Evolutionary conservation across 805 yeast species (phyloP), one percentile per base, ranked within the genome.

Genomic region (Spencermartinsiella europaea): DNA sequence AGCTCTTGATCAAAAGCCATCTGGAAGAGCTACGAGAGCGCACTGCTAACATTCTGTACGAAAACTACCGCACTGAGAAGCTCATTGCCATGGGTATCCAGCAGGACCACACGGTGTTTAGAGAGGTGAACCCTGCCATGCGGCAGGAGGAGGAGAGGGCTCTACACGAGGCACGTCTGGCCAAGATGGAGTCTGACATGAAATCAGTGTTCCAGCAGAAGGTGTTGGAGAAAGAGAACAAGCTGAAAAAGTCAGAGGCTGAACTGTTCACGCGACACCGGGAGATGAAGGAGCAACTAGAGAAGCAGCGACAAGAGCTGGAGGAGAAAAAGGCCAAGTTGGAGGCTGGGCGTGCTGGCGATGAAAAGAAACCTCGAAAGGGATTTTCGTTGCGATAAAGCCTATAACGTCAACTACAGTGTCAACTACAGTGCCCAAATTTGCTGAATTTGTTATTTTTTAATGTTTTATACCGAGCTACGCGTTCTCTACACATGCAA

Each of bases 101-200:
- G 64, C 99, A 93, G 70, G 98, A 93, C 71, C 80, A 83, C 66
- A 62, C 83, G 28, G 98, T 91, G n/a, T 93, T 93, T 73, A 81
- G 83, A 65, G 97, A 88, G 65, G 88, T 89, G 62, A 96, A 91
- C 67, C 99, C 99, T 25, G 79, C 83, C 45, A 75, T 84, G 56
- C 87, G 86, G 70, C 95, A 88, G 68, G 95, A 85, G 67, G 98
- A 93, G 70, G 98, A 93, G 69, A 83, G 85, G 61, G 82, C 84
- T 31, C 75, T 87, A 62, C 98, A 93, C 65, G 96, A 88, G 70
- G 95, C 95, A 52, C 89, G 91, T 64, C 75, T 93, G 59, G 84
- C 90, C 48, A 88, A 87, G 73, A 79, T 93, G 83, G 98, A 93
- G 72, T 79, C 88, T 35, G 98, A 93, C 70, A 89, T 93, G 97